Evolutionary conservation across 352 stramenopile genomes (phyloP).

Genomic region (Phytophthora foliorum): DNA sequence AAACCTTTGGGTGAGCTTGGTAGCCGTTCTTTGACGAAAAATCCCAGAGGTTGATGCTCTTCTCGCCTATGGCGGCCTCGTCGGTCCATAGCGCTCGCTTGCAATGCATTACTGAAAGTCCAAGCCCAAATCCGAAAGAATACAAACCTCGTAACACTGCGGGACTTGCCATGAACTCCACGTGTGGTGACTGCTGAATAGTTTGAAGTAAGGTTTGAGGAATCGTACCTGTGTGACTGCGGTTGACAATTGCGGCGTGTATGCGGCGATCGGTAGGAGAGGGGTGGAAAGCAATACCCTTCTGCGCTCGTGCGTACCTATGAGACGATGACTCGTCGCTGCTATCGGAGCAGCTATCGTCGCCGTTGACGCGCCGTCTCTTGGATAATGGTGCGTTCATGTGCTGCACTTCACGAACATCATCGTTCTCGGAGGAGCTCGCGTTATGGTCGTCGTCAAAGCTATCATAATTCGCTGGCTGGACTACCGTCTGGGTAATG

Average conservation of each 20-base stretch:
- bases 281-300: conserved; percentile 14
- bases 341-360: neutral
- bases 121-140: conserved; percentile 10
- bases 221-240: conserved; percentile 16
- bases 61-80: conserved; percentile 4
- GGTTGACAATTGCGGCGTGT: conserved; percentile 8
- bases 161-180: conserved; percentile 18
- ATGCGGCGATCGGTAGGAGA: conserved; percentile 17
- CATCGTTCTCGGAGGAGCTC: neutral
- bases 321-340: neutral
- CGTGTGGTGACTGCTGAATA: conserved; percentile 16
- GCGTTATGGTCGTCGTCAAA: neutral
- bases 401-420: neutral
- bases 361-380: neutral
- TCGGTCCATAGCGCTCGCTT: conserved; percentile 4
- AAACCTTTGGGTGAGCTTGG: neutral
- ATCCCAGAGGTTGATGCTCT: conserved; percentile 18
- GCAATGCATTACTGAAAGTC: conserved; percentile 22
- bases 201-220: conserved; percentile 27
- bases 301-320: neutral
- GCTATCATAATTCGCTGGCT: neutral
- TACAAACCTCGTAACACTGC: conserved; percentile 20
- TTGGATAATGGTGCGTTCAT: neutral
- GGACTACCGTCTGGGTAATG: neutral
- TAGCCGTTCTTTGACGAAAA: conserved; percentile 19